Percentiles rank a stretch among this genome's conserved stretches.
These are phyloP conservation scores for Metschnikowia lachancei DNA, from an alignment of 805 yeast species.

Conservation along the genomic window DNA sequence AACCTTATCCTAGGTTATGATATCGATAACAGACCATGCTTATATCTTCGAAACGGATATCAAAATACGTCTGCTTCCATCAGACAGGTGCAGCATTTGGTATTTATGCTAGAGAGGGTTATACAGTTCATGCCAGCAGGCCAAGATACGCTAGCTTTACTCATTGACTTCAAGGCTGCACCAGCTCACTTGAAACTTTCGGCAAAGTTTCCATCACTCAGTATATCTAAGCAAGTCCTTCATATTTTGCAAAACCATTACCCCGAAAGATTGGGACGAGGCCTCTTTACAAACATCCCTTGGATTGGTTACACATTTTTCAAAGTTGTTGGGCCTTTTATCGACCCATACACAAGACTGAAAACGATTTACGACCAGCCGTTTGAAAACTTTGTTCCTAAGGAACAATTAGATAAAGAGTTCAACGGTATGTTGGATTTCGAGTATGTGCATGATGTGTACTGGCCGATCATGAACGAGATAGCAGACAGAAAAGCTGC, in stretches of 20 bases:
- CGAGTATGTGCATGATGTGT: slow-evolving; percentile 49
- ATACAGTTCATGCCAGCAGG: slow-evolving; percentile 57
- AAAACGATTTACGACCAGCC: slow-evolving; percentile 59
- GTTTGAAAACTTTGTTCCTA: slow-evolving; percentile 52
- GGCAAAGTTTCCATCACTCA: slow-evolving; percentile 47
- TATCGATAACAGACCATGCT: slow-evolving; percentile 50
- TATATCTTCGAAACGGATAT: slow-evolving; percentile 51
- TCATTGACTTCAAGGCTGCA: slow-evolving; percentile 54
- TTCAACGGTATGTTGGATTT: slow-evolving; percentile 52
- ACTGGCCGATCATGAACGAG: slow-evolving; percentile 50
- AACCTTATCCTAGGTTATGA: slow-evolving; percentile 55
- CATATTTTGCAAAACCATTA: slow-evolving; percentile 23
- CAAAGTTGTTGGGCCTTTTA: slow-evolving; percentile 32
- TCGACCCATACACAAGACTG: slow-evolving; percentile 57
- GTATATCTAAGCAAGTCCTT: slow-evolving; percentile 37
- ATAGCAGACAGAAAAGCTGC: slow-evolving; percentile 40
- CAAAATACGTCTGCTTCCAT: slow-evolving; percentile 53
- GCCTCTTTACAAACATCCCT: slow-evolving; percentile 23
- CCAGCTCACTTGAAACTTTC: slow-evolving; percentile 37
- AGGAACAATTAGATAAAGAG: slow-evolving; percentile 48
- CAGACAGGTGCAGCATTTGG: slow-evolving; percentile 54
- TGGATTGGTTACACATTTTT: slow-evolving; percentile 23
- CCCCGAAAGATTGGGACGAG: slow-evolving; percentile 22
- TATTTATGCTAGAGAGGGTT: slow-evolving; percentile 55
- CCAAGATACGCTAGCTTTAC: slow-evolving; percentile 52